Evolutionary conservation across 164 flowering plant genomes (phyloP).

Genomic region (Buxus sempervirens): DNA sequence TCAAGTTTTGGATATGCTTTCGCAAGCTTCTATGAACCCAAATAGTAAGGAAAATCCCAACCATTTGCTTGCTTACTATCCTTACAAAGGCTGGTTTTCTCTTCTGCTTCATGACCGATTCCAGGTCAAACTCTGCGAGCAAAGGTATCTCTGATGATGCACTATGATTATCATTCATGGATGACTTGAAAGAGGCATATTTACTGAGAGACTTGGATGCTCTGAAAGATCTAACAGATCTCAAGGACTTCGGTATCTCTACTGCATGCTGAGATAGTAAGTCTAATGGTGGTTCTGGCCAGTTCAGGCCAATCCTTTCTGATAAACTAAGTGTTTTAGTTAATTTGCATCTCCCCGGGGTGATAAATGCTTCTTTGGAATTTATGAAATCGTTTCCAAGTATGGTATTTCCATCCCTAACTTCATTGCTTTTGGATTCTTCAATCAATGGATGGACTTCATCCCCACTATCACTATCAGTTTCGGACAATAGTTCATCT

Average conservation of each 20-base stretch:
- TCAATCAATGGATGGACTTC: conserved; percentile 73
- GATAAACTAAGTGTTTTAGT: conserved; percentile 58
- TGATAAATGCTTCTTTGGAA: conserved; percentile 22
- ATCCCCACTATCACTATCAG: conserved; percentile 66
- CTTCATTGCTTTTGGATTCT: conserved; percentile 34
- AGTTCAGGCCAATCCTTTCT: conserved; percentile 74
- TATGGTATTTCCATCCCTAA: conserved; percentile 14
- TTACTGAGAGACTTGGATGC: conserved; percentile 43
- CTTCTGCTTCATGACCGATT: conserved; percentile 53
- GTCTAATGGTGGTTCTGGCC: conserved; percentile 88
- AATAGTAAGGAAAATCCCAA: conserved; percentile 78
- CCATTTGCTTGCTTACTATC: conserved; percentile 97
- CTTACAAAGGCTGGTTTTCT: conserved; percentile 73
- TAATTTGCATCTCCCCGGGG: conserved; percentile 29
- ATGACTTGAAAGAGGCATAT: conserved; percentile 58
- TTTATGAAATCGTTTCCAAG: conserved; percentile 13
- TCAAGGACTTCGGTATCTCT: conserved; percentile 57
- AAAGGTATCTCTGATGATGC: conserved; percentile 33
- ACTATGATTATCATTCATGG: conserved; percentile 24
- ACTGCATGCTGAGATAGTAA: conserved; percentile 51
- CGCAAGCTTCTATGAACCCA: conserved; percentile 94
- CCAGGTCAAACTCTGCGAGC: conserved; percentile 62
- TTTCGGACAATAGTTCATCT: conserved; percentile 54
- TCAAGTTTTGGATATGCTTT: conserved; percentile 73
- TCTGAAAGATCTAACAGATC: conserved; percentile 53